These are phyloP conservation scores for Suillus sp. DNA, from an alignment of 768 basidiomycete genomes.

Conservation along the genomic window DNA sequence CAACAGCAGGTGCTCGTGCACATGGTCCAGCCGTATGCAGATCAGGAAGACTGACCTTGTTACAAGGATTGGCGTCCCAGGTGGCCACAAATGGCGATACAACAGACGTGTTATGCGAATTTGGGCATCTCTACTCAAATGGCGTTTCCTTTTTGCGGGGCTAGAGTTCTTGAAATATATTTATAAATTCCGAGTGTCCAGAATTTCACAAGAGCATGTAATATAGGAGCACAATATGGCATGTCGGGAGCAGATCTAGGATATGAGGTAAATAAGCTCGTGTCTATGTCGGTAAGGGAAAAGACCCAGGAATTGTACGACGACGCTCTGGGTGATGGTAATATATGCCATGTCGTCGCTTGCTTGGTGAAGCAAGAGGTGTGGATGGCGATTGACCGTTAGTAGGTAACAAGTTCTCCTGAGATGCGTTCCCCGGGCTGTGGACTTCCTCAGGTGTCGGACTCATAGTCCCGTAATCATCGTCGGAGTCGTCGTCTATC, in stretches of 20 bases:
- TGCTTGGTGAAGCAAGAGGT: slow-evolving; percentile 40
- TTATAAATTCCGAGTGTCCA: background rate
- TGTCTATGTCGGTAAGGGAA: slow-evolving; percentile 29
- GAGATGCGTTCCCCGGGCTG: slow-evolving; percentile 17
- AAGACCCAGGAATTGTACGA: slow-evolving; percentile 60
- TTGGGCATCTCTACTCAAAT: background rate
- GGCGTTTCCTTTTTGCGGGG: background rate
- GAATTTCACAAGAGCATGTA: slow-evolving; percentile 1
- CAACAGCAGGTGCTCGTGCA: background rate
- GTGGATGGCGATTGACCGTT: slow-evolving; percentile 21
- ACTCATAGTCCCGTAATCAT: slow-evolving; percentile 40
- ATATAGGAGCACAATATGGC: background rate
- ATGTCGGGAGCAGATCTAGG: slow-evolving; percentile 3
- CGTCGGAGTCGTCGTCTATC: slow-evolving; percentile 49
- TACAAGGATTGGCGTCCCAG: background rate
- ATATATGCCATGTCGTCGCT: slow-evolving; percentile 73
- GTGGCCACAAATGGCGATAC: background rate
- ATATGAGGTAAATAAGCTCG: background rate
- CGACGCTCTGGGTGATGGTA: slow-evolving; percentile 82
- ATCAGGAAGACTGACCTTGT: slow-evolving; percentile 4
- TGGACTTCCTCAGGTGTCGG: slow-evolving; percentile 28
- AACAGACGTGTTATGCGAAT: background rate
- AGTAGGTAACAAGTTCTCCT: slow-evolving; percentile 26
- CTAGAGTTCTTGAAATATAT: background rate
- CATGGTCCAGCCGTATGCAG: background rate